Conservation (phyloP, 2,329 filamentous ascomycete species). For the Xylaria sp. region DNA sequence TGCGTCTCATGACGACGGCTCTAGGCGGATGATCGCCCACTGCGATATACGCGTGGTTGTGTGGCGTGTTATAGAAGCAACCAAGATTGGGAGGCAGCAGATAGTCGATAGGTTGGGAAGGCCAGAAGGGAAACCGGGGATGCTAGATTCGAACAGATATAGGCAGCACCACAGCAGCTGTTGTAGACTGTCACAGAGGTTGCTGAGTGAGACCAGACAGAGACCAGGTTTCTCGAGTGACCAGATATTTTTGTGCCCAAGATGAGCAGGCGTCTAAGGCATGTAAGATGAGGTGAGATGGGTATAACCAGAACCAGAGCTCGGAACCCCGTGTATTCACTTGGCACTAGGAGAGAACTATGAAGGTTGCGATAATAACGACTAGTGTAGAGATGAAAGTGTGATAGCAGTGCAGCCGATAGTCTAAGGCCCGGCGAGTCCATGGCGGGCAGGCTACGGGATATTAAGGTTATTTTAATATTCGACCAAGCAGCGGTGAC, state of each 20-base stretch:
- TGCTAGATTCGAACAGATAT: constrained; percentile 4
- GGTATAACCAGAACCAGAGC: constrained; percentile 30
- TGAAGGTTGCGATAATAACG: constrained; percentile 18
- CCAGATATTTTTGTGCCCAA: constrained; percentile 20
- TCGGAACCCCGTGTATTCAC: constrained; percentile 29
- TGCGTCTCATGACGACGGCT: constrained; percentile 34
- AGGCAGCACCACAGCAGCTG: constrained; percentile 1
- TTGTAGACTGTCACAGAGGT: constrained; percentile 9
- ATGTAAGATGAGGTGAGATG: constrained; percentile 36
- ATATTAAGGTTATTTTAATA: constrained; percentile 45
- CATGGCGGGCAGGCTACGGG: constrained; percentile 38
- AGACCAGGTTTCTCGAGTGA: constrained; percentile 17
- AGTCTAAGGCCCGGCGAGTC: constrained; percentile 25
- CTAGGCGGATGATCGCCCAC: constrained; percentile 20
- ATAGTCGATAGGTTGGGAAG: constrained; percentile 25
- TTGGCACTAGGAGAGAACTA: constrained; percentile 31
- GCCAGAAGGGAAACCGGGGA: constrained; percentile 13
- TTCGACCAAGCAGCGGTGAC: constrained; percentile 43
- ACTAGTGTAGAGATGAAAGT: constrained; percentile 30
- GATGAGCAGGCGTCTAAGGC: constrained; percentile 22
- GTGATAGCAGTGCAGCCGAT: constrained; percentile 22
- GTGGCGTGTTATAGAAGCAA: constrained; percentile 11
- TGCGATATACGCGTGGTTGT: constrained; percentile 10
- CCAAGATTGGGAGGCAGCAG: neutral
- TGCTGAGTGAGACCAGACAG: constrained; percentile 15